Base-by-base conservation (phyloP, 2,329 filamentous ascomycete genomes). In the Chaetomiaceae sp. region DNA sequence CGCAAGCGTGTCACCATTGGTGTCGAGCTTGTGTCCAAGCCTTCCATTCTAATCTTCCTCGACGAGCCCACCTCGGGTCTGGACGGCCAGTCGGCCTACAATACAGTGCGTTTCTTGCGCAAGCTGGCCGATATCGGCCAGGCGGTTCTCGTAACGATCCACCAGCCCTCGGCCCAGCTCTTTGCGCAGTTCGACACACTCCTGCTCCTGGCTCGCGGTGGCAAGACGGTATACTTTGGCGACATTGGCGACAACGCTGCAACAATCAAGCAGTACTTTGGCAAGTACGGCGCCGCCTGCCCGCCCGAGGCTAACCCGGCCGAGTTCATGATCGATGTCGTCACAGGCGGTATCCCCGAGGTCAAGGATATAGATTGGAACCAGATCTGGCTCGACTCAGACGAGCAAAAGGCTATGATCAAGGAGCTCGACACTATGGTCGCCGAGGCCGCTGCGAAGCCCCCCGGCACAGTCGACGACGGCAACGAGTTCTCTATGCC, bases 11-110 rank as follows among this genome's bases (percentile, higher is more conserved):
- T 83, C 0, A 84, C 79, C 0, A 83, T 84, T 37, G 81, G 78
- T 14, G 76, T 80, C 1, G 78, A 81, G 51, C 66, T 81, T 1
- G 78, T 76, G 0, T 75, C 78, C 3, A 79, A 78, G 57, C 78
- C 78, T 0, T 75, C 75, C 53, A 70, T 84, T 0, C 66, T 84
- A 0, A 73, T 85, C 1, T 85, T 82, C 73, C 73, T 88, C 13
- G 86, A 89, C 61, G 86, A 89, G 64, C 86, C 86, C 3, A 89
- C 85, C 6, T 86, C 82, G 21, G 86, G 86, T 65, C 75, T 89
- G 23, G 86, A 89, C 65, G 82, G 76, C 62, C 84, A 88, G 63
- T 87, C 83, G 1, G 85, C 85, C 1, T 88, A 83, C 83, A 51
- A 88, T 89, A n/a, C n/a, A n/a, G 62, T 77, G 81, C 38, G 78